Base-by-base conservation (phyloP, 2,329 filamentous ascomycete genomes). In the Xylaria sp. region DNA sequence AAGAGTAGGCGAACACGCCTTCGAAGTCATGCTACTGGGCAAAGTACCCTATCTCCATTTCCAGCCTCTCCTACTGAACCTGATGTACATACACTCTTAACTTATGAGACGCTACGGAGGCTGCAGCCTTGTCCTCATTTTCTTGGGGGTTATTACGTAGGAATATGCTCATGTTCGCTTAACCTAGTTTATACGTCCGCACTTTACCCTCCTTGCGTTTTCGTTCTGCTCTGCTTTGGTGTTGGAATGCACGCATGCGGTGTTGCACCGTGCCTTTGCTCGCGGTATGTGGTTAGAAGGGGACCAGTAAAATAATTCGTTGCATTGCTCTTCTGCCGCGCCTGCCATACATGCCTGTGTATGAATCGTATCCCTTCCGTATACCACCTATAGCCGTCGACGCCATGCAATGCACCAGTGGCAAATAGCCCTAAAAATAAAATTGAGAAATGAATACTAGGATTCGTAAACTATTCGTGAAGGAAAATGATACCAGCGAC, bases 371-470 rank as follows among this genome's bases (percentile, higher is more conserved):
- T 47, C 33, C 54, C 44, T 29, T 6, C 33, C 27, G 33, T 9
- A 22, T 49, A 58, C 47, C 49, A 13, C 39, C 65, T 29, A 27
- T 29, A 58, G 42, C 61, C 65, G 20, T 50, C 20, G 59, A 69
- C 68, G 63, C 68, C 68, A 61, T 59, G 66, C 65, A 67, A 69
- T 69, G 65, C 61, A 65, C 29, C 42, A 27, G 45, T 60, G 17
- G 25, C 33, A 20, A 25, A 65, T 42, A 39, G 15, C 25, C 17
- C 39, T 45, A 31, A 44, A 31, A 57, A 25, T 5, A 2, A 50
- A 31, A 5, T 6, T 11, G 9, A 10, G 31, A 20, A 49, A 49
- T 29, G 49, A 45, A 27, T 54, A 50, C 2, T 13, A 55, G 36
- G 42, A 42, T n/a, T 4, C 25, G 33, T 58, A 42, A 39, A 29